Evolutionary conservation across 208 protist genomes (phyloP).

Genomic region (Leishmania braziliensis): DNA sequence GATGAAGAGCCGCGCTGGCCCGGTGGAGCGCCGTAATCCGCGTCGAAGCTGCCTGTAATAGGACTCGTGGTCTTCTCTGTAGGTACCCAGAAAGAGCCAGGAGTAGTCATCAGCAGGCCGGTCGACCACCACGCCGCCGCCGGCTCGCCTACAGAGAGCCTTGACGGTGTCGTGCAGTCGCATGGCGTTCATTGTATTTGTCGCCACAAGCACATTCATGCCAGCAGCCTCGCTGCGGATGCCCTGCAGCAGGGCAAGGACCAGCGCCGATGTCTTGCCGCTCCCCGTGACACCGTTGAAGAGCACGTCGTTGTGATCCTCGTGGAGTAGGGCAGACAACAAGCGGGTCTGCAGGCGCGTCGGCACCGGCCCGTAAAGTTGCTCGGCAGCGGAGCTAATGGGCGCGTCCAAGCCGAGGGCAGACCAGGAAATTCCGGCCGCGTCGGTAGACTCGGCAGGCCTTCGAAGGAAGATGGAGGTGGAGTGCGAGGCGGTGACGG

Average conservation of each 20-base stretch:
- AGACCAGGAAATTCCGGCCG: conserved; percentile 45
- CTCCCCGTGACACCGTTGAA: conserved; percentile 83
- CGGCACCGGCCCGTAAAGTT: conserved; percentile 48
- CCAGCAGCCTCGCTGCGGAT: conserved; percentile 65
- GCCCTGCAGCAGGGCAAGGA: conserved; percentile 72
- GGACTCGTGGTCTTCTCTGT: conserved; percentile 53
- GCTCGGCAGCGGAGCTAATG: conserved; percentile 37
- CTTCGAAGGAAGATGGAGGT: not conserved
- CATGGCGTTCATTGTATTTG: conserved; percentile 69
- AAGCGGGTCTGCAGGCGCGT: conserved; percentile 76
- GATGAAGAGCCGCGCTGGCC: conserved; percentile 70
- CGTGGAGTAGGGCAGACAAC: conserved; percentile 69
- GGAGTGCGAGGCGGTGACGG: not conserved
- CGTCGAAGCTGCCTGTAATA: conserved; percentile 55
- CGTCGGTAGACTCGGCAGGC: conserved; percentile 35
- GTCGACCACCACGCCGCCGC: conserved; percentile 63
- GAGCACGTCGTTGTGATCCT: conserved; percentile 87
- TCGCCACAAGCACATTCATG: conserved; percentile 78
- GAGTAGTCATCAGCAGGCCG: conserved; percentile 62
- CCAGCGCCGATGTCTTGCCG: conserved; percentile 78
- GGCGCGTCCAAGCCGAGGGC: conserved; percentile 62
- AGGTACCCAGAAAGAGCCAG: conserved; percentile 68
- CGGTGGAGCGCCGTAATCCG: conserved; percentile 33
- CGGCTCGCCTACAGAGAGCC: conserved; percentile 47
- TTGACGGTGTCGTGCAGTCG: conserved; percentile 52